A percentile compares a stretch with the other conserved stretches of the same genome.
Conservation (phyloP, 352 stramenopile species). For the Thraustotheca clavata region DNA sequence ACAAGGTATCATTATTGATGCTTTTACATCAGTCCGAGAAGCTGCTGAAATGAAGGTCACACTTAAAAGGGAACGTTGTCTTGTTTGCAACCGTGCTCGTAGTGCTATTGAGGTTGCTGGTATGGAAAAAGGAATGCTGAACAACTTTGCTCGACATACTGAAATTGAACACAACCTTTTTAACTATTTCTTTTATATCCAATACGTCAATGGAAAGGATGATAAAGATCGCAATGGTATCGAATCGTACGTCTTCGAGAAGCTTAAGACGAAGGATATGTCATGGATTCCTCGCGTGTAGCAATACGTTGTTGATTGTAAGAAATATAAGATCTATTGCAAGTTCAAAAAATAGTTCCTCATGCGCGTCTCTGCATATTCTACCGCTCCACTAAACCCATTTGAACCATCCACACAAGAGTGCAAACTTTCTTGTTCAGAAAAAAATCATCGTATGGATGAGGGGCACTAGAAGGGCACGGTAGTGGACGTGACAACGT, state of each 20-base stretch:
- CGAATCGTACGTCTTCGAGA: neutral
- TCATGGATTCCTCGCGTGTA: neutral
- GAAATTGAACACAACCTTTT: constrained; percentile 18
- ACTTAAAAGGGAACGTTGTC: constrained; percentile 10
- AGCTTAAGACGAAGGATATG: neutral
- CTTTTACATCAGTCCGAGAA: constrained; percentile 19
- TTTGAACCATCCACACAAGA: neutral
- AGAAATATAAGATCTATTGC: neutral
- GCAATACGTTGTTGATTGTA: neutral
- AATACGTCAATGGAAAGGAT: neutral
- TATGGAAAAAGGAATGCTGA: constrained; percentile 11
- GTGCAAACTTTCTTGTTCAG: neutral
- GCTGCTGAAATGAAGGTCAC: constrained; percentile 6
- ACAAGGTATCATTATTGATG: constrained; percentile 22
- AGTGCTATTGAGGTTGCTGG: constrained; percentile 15
- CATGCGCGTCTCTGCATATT: neutral
- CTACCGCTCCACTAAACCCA: constrained; percentile 7
- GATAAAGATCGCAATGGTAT: neutral
- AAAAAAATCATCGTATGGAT: neutral
- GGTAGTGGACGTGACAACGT: constrained; percentile 1
- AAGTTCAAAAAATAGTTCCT: neutral
- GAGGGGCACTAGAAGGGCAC: too few relatives aligned
- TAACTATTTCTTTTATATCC: constrained; percentile 23
- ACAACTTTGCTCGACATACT: constrained; percentile 20
- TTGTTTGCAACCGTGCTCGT: constrained; percentile 19